Percentiles rank a stretch among this genome's conserved stretches.
These are phyloP conservation scores for Ichthyophonus hoferi DNA, from an alignment of 208 protist genomes.

Conservation along the genomic window DNA sequence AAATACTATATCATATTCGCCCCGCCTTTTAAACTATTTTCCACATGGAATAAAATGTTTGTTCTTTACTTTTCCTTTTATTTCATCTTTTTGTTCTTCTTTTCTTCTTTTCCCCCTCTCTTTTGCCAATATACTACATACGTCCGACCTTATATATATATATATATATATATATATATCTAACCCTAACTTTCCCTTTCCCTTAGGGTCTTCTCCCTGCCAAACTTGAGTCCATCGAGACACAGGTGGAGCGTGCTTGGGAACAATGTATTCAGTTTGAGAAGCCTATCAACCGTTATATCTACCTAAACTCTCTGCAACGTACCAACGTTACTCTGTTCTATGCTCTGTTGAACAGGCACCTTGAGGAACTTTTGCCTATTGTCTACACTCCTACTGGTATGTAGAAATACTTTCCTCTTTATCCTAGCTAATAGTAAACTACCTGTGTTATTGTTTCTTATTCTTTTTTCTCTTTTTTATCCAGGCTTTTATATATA, in stretches of 20 bases:
- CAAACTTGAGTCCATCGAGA: background rate
- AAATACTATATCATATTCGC: too few species aligned
- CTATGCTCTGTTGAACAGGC: conserved; percentile 14
- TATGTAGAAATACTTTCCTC: too few species aligned
- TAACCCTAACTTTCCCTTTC: background rate
- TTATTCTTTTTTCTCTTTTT: too few species aligned
- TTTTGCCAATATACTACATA: background rate
- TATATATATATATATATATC: background rate
- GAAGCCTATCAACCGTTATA: background rate
- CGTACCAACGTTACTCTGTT: conserved; percentile 43
- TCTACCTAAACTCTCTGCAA: conserved; percentile 35
- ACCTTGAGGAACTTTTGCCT: conserved; percentile 41
- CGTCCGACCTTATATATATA: background rate
- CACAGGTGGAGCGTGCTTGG: background rate
- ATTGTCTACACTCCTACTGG: conserved; percentile 47
- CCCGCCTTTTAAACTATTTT: too few species aligned
- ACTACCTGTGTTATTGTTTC: too few species aligned
- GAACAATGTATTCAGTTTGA: background rate
- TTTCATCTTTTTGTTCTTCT: background rate
- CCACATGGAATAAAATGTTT: too few species aligned
- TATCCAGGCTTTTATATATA: too few species aligned
- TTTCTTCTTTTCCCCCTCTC: background rate
- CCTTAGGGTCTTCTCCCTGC: background rate
- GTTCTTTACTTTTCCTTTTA: too few species aligned
- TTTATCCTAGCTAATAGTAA: too few species aligned